A percentile compares a stretch with the other conserved stretches of the same genome.
phyloP scores from a whole-genome alignment of 176 grass and related monocot genomes.

The Zea luxurians region DNA sequence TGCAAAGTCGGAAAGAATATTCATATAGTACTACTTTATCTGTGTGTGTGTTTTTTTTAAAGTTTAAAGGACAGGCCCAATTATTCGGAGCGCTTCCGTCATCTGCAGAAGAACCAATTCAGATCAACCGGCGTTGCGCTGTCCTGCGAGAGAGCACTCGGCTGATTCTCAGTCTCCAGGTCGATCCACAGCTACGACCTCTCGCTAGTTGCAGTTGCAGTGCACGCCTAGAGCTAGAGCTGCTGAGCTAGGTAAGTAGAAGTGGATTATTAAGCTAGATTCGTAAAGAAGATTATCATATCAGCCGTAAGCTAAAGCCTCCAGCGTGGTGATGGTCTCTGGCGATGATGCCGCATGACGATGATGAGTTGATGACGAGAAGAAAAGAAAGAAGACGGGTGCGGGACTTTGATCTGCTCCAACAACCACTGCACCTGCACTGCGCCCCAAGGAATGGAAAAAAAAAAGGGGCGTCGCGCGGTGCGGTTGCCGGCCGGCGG shows the following conservation, averaged over 20 bases:
- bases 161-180: too few species aligned
- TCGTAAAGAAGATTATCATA: slow-evolving; percentile 9
- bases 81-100: too few species aligned
- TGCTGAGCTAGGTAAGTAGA: background rate
- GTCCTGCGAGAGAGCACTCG: too few species aligned
- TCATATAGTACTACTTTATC: background rate
- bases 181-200: too few species aligned
- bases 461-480: background rate
- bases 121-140: too few species aligned
- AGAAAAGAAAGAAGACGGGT: too few species aligned
- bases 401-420: slow-evolving; percentile 3
- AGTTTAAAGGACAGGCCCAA: background rate
- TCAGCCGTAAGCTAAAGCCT: too few species aligned
- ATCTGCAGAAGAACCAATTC: too few species aligned
- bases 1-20: background rate
- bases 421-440: background rate
- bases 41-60: background rate
- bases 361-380: too few species aligned
- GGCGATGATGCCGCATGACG: background rate
- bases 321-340: too few species aligned
- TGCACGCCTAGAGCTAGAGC: background rate
- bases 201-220: background rate
- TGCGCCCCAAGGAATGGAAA: background rate
- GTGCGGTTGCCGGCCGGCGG: background rate
- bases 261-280: background rate